Conservation (phyloP, 495 filamentous ascomycete genomes). For the Xylaria scruposa region DNA sequence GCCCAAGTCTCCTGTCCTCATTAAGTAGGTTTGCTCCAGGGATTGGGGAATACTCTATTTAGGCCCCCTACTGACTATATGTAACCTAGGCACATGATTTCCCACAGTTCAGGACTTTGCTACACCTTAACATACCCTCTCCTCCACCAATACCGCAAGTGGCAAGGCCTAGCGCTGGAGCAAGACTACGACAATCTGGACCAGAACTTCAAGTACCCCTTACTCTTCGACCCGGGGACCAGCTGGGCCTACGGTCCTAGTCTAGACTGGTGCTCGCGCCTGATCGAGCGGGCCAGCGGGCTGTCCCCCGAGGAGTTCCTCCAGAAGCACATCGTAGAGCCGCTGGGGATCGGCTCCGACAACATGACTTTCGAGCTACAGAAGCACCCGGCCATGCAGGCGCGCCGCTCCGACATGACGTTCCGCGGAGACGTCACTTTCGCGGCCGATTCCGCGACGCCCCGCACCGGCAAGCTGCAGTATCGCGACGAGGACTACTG, state of each 20-base stretch:
- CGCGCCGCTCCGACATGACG: slow-evolving; percentile 30
- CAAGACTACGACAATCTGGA: slow-evolving; percentile 22
- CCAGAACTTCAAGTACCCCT: slow-evolving; percentile 45
- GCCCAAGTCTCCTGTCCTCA: slow-evolving; percentile 33
- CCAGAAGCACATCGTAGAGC: slow-evolving; percentile 17
- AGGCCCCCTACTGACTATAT: neutral
- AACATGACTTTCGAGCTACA: slow-evolving; percentile 35
- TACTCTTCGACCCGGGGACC: slow-evolving; percentile 55
- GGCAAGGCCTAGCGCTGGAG: slow-evolving; percentile 24
- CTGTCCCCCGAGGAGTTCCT: slow-evolving; percentile 16
- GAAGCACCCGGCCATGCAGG: slow-evolving; percentile 22
- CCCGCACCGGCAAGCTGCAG: neutral
- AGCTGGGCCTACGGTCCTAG: slow-evolving; percentile 55
- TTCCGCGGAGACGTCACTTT: slow-evolving; percentile 21
- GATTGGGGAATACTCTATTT: neutral
- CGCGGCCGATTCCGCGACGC: slow-evolving; percentile 10
- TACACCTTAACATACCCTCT: slow-evolving; percentile 48
- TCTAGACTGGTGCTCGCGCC: slow-evolving; percentile 56
- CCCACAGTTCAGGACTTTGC: slow-evolving; percentile 53
- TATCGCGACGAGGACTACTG: slow-evolving; percentile 17
- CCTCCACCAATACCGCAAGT: slow-evolving; percentile 42
- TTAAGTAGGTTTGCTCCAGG: slow-evolving; percentile 33
- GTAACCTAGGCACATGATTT: slow-evolving; percentile 41
- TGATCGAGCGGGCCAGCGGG: slow-evolving; percentile 49
- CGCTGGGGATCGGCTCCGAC: slow-evolving; percentile 25